Evolutionary conservation across 345 rosid species (phyloP).

Genomic region (Eutrema japonicum): DNA sequence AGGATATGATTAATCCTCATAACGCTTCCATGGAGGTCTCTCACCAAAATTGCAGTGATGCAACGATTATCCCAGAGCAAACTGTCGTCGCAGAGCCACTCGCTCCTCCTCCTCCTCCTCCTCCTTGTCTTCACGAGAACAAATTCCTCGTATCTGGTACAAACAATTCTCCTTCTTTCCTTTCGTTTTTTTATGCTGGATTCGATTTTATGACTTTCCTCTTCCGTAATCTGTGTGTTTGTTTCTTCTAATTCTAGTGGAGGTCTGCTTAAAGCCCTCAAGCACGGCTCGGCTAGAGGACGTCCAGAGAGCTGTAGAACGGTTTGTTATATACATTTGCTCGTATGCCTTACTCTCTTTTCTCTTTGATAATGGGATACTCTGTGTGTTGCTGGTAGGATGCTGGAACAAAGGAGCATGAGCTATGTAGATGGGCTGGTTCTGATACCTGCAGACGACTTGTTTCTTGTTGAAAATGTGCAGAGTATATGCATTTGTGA

Average conservation of each 20-base stretch:
- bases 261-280: conserved; percentile 89
- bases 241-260: conserved; percentile 53
- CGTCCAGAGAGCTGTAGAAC: conserved; percentile 72
- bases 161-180: background rate
- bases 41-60: conserved; percentile 14
- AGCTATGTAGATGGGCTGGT: conserved; percentile 88
- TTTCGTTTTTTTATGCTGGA: background rate
- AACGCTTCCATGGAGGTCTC: conserved; percentile 39
- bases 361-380: background rate
- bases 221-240: background rate
- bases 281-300: conserved; percentile 79
- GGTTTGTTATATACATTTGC: conserved; percentile 42
- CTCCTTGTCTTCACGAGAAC: conserved; percentile 40
- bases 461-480: conserved; percentile 74
- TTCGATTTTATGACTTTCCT: background rate
- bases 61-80: conserved; percentile 21
- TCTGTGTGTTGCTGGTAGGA: conserved; percentile 50
- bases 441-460: conserved; percentile 69
- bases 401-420: conserved; percentile 88
- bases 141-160: conserved; percentile 77
- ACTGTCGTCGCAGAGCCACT: conserved; percentile 40
- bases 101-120: conserved; percentile 35
- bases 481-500: conserved; percentile 74
- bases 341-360: background rate
- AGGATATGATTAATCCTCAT: conserved; percentile 33